Evolutionary conservation across 73 alveolate genomes (phyloP).

Genomic region (Symbiodinium natans): DNA sequence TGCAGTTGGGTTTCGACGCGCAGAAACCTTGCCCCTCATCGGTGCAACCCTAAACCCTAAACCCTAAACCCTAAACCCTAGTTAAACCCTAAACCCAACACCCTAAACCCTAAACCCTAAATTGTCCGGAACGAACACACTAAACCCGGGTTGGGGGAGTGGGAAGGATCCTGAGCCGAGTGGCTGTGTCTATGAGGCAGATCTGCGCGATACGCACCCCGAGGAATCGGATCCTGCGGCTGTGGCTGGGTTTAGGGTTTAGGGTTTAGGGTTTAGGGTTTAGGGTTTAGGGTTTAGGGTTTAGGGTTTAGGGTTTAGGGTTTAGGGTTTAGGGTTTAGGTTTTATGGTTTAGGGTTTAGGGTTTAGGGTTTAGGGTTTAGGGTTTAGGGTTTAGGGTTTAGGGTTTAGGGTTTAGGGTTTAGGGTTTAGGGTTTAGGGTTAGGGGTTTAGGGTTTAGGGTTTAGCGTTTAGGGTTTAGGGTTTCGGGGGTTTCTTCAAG

Average conservation of each 20-base stretch:
- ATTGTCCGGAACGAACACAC: too few species aligned
- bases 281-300: background rate
- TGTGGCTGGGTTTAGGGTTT: background rate
- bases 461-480: too few species aligned
- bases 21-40: background rate
- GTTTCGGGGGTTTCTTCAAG: too few species aligned
- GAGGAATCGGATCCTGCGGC: slow-evolving; percentile 38
- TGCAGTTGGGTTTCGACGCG: too few species aligned
- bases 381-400: background rate
- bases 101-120: background rate
- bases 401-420: background rate
- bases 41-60: background rate
- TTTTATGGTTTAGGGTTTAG: background rate
- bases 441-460: background rate
- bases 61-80: background rate
- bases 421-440: background rate
- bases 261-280: background rate
- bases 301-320: background rate
- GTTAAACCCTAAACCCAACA: background rate
- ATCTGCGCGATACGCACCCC: slow-evolving; percentile 93
- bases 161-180: background rate
- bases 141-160: too few species aligned
- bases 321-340: background rate
- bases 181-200: slow-evolving; percentile 49
- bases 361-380: background rate